Evolutionary conservation across 2,329 filamentous ascomycete genomes (phyloP), one percentile per base, ranked within the genome.

Genomic region (Cladosporium sp.): DNA sequence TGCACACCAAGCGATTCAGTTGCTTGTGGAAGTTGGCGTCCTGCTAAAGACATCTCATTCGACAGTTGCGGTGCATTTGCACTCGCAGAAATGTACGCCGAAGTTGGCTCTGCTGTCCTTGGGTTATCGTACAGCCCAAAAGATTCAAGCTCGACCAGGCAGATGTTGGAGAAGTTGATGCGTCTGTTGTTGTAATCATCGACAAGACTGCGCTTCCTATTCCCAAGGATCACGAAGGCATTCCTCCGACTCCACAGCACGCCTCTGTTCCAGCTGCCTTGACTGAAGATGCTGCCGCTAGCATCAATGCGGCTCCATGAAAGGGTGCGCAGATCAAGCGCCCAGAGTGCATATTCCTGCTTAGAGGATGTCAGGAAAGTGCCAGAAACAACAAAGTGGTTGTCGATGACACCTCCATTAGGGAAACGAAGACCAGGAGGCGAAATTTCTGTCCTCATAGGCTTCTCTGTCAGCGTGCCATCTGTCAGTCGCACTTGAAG

Each of bases 71-170:
- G 49, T 9, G 64, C 60, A 8, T 89, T 72, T 70, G 79, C 86
- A 70, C 90, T 96, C 19, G 89, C 85, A 1, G 91, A 96, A 50
- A 86, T 78, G 67, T 93, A 96, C 8, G 84, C 86, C 1, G 90
- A 95, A 60, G 89, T 83, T 1, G 92, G 88, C 4, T 82, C 76
- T 1, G 79, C 82, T 65, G 86, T 87, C 56, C 91, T 83, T 9
- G 93, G 91, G 66, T 97, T 99, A 65, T 97, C 92, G 67, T 96
- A 97, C 38, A 99, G 84, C 1, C 93, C 93, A 73, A 97, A 99
- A 0, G 93, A 91, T 66, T 99, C 93, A 9, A 99, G 77, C 69
- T 99, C 93, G 7, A 99, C 92, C 78, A 97, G 87, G 68, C 93
- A 97, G 22, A 97, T 84, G 64, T 99, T 95, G 8, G 88, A 88